Evolutionary conservation across 441 rosid species (phyloP), one percentile per base, ranked within the genome.

Genomic region (Erodium chrysanthum): DNA sequence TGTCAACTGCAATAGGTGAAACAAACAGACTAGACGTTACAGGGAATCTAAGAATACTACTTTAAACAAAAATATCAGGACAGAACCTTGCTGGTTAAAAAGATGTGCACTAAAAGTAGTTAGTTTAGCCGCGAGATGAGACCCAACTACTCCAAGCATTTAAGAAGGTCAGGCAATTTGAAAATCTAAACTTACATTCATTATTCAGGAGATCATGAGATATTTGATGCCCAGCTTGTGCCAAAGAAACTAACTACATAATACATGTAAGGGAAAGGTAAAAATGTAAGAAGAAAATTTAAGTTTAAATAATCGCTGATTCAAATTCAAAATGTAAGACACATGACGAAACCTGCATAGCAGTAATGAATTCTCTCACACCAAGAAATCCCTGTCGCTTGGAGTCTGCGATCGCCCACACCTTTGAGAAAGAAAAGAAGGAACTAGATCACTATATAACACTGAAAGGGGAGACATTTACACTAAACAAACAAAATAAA

Each of bases 401-500:
- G 29, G 93, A 83, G 85, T 91, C 96, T 46, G 96, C 88, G 75
- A 84, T 85, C 10, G 96, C 96, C 98, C 98, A 94, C 37, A 89
- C 86, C 98, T 94, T 72, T 63, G 10, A 44, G 17, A 66, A 72
- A 75, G 4, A 63, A 65, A 44, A 15, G 18, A 67, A 64, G 20
- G 9, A 20, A 67, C 72, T 21, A 66, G 27, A 31, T 65, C 25
- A 25, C 68, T 15, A 3, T 23, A 63, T 40, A 58, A 62, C 15
- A 25, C 11, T 18, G 3, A 7, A 15, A 66, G 46, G 35, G 8
- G 37, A 62, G 3, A 29, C 18, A 5, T 1, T 1, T 2, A 15
- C 65, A 48, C 3, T 21, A 25, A 62, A 58, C 68, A 67, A 31
- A 5, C 48, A 14, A 60, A 27, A n/a, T 5, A 48, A 15, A 15